Conservation (phyloP, 371 early-diverging fungal species). For the Circinella umbellata region DNA sequence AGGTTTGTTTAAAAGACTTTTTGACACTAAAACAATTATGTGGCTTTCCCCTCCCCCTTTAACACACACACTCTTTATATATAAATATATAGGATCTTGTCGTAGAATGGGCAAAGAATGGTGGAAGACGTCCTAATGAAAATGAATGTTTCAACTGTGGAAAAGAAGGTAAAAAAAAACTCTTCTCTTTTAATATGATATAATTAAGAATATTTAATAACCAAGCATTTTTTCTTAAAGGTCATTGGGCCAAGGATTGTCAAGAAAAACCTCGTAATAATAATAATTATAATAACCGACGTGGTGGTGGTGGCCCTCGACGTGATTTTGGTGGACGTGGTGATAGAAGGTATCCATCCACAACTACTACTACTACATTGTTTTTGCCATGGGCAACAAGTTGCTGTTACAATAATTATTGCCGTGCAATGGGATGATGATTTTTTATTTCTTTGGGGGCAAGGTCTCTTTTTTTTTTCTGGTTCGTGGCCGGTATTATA, state of each 20-base stretch:
- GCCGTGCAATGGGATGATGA: conserved; percentile 2
- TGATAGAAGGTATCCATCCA: conserved; percentile 42
- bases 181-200: too few species aligned
- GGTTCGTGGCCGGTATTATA: too few species aligned
- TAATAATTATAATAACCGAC: too few species aligned
- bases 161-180: conserved; percentile 68
- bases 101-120: conserved; percentile 70
- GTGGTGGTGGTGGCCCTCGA: conserved; percentile 26
- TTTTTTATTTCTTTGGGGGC: too few species aligned
- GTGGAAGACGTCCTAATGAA: conserved; percentile 58
- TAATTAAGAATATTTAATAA: too few species aligned
- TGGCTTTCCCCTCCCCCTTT: too few species aligned
- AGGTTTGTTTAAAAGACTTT: too few species aligned
- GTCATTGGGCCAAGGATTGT: conserved; percentile 82
- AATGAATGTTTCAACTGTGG: conserved; percentile 75
- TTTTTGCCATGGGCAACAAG: too few species aligned
- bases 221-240: conserved; percentile 37
- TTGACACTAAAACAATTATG: too few species aligned
- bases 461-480: too few species aligned
- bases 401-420: too few species aligned
- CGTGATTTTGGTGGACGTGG: conserved; percentile 29
- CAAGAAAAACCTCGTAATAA: conserved; percentile 43
- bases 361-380: not conserved
- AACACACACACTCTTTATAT: not conserved
- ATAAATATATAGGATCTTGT: conserved; percentile 24